phyloP scores from a whole-genome alignment of 495 filamentous ascomycete genomes.

The Umbilicaria muhlenbergii region DNA sequence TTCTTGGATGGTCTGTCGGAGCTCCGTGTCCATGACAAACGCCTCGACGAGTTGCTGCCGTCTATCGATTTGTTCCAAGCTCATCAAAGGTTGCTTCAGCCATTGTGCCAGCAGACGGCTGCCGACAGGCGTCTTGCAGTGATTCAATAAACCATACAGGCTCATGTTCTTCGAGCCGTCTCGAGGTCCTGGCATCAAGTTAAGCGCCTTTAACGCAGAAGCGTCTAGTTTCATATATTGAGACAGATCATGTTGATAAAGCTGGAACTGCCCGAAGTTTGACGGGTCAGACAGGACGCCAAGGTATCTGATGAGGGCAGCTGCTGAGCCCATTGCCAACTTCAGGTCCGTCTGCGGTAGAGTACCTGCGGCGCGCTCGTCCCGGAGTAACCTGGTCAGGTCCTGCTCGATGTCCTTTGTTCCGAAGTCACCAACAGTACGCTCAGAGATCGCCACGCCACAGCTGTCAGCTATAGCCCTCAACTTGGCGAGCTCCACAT shows the following conservation, averaged over 20 bases:
- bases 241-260: constrained; percentile 92
- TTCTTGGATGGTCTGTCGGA: constrained; percentile 95
- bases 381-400: constrained; percentile 67
- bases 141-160: constrained; percentile 83
- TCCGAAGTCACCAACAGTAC: constrained; percentile 61
- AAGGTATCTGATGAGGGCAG: constrained; percentile 92
- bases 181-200: constrained; percentile 88
- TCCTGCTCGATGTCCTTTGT: constrained; percentile 95
- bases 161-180: constrained; percentile 98
- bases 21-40: constrained; percentile 83
- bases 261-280: constrained; percentile 91
- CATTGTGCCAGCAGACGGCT: constrained; percentile 86
- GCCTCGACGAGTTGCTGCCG: constrained; percentile 91
- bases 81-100: constrained; percentile 97
- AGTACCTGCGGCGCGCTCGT: constrained; percentile 60
- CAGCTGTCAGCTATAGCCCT: constrained; percentile 79
- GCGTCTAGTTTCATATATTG: constrained; percentile 99
- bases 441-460: constrained; percentile 74
- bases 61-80: constrained; percentile 72
- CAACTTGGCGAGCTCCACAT: constrained; percentile 80
- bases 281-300: constrained; percentile 75
- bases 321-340: constrained; percentile 89
- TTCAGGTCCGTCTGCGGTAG: constrained; percentile 89
- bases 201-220: constrained; percentile 82
- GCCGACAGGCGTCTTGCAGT: constrained; percentile 92